Base-by-base conservation (phyloP, 2,329 filamentous ascomycete genomes). In the Cladorrhinum sp. region DNA sequence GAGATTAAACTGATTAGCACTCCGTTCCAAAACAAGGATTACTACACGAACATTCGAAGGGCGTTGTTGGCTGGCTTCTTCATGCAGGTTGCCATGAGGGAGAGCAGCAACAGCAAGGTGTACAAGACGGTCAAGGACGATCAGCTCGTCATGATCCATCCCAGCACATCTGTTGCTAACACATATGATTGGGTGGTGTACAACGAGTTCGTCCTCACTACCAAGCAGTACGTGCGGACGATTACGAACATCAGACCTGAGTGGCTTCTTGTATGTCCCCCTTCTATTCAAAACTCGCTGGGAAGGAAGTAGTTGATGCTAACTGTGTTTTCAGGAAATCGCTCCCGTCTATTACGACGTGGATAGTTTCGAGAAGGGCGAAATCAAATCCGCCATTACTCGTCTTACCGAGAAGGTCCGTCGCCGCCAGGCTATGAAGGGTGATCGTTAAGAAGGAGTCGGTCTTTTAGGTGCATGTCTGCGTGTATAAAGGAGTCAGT, bases 71-170 rank as follows among this genome's bases (percentile, higher is more conserved):
- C 93, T 0, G 95, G 96, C 32, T 99, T 99, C 83, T 99, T 99
- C 82, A 99, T 99, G 95, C 95, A 99, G 75, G 91, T 98, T 22
- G 96, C 95, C 61, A 97, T 96, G 86, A 92, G 90, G 73, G 92
- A 98, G 71, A 86, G 85, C 55, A 88, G 85, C 27, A 70, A 67
- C 64, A 90, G 91, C 71, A 98, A 98, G 81, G 85, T 91, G 48
- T 99, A 99, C 78, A 87, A 88, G 65, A 99, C 95, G 1, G 89
- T 99, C 74, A 99, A 98, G 80, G 96, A 99, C 72, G 90, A 97
- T 70, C 93, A 98, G 77, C 89, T 85, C 51, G 95, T 99, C 50
- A 82, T 97, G 68, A 83, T 99, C 62, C 95, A 99, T 77, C 95
- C 95, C 1, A 95, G 91, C 66, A 97, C 93, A 0, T 93, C 96